Base-by-base conservation (phyloP, 768 basidiomycete genomes). In the Calocybe indica region DNA sequence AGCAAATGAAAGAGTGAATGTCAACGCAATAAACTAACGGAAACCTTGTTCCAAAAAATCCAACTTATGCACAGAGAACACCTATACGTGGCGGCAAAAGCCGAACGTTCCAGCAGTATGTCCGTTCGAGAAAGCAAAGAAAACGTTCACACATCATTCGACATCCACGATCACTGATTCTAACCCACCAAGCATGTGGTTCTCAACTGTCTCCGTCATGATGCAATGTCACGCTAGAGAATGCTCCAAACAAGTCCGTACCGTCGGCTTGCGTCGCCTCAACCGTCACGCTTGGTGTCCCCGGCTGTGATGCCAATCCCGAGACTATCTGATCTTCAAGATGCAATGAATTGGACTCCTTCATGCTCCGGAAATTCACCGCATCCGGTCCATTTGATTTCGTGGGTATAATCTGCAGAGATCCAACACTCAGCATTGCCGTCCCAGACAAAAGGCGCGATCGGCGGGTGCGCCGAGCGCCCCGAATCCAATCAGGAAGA, bases 281-380 rank as follows among this genome's bases (percentile, higher is more conserved):
- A 34, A 61, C 62, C 47, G 55, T 57, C 47, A 62, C 60, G 1
- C 71, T 68, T 12, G 72, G 69, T 3, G 71, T 74, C 11, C 69
- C 69, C 47, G 68, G 64, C 31, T 55, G 46, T 31, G 50, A 48
- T 43, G 40, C 30, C 37, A 49, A 47, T 42, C 71, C 67, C 39
- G 67, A 61, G 28, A 61, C 61, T 50, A 70, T 65, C 61, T 82
- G 78, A 43, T 82, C 78, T 65, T 93, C 93, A 56, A 95, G 78
- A 64, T 96, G 92, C 58, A 97, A 75, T 52, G 90, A 93, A 50
- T 83, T 80, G 37, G 90, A 93, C 67, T 98, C 95, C 55, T 91
- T 85, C 62, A 96, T 67, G 48, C 85, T 77, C 40, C 94, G 89
- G 73, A 92, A 95, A 69, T 96, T 93, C 66, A 82, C 80, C 13